Percentiles rank a stretch among this genome's conserved stretches.
Conservation (phyloP, 352 stramenopile species). For the Globisporangium camurandrum region DNA sequence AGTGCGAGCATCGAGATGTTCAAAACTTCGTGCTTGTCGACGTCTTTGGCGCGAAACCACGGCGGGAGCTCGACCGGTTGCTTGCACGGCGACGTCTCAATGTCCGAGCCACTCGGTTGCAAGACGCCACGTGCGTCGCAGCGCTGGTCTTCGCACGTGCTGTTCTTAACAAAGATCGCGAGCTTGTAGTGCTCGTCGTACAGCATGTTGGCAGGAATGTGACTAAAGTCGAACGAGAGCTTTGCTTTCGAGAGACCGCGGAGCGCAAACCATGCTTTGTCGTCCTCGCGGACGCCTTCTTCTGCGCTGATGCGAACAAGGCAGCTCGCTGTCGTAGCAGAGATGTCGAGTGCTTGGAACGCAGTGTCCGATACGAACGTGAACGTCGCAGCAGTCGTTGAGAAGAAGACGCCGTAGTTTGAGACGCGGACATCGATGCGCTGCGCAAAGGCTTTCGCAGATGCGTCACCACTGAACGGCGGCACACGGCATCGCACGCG, state of each 20-base stretch:
- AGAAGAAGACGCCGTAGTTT: slow-evolving; percentile 78
- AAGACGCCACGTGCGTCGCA: slow-evolving; percentile 65
- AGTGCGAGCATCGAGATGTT: slow-evolving; percentile 94
- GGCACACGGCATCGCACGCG: slow-evolving; percentile 75
- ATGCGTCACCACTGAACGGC: slow-evolving; percentile 33
- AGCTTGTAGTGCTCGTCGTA: slow-evolving; percentile 96
- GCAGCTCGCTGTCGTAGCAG: slow-evolving; percentile 31
- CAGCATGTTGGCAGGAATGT: slow-evolving; percentile 85
- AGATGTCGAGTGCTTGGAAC: slow-evolving; percentile 31
- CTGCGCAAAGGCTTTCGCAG: slow-evolving; percentile 5
- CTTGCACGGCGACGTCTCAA: slow-evolving; percentile 89
- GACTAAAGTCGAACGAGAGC: slow-evolving; percentile 92
- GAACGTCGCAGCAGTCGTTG: slow-evolving; percentile 42
- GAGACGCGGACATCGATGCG: slow-evolving; percentile 58
- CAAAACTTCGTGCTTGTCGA: slow-evolving; percentile 91
- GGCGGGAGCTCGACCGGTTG: slow-evolving; percentile 83
- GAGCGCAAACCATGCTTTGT: slow-evolving; percentile 91
- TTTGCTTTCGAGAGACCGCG: slow-evolving; percentile 88
- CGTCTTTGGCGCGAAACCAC: slow-evolving; percentile 86
- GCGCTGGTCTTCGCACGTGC: slow-evolving; percentile 82
- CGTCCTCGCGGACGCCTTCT: slow-evolving; percentile 69
- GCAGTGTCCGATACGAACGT: slow-evolving; percentile 26
- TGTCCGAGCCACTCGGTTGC: slow-evolving; percentile 42
- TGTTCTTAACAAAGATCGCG: slow-evolving; percentile 93
- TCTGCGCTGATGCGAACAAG: slow-evolving; percentile 34